These are phyloP conservation scores for Speleostelium caveatum DNA, from an alignment of 78 protist species.

Conservation along the genomic window DNA sequence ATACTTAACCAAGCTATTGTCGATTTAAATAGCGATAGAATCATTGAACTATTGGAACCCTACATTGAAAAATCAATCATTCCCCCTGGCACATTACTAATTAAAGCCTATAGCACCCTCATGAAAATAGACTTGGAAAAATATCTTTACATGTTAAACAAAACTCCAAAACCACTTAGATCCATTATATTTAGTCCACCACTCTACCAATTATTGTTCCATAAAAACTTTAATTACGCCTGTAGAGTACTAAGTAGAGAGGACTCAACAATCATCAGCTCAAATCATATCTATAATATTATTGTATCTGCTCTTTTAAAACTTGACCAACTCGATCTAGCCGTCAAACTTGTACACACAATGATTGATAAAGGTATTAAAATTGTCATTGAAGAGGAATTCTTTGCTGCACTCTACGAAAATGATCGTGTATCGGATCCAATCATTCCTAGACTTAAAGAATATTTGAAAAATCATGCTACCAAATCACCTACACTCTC, in stretches of 20 bases:
- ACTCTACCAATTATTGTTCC: not conserved
- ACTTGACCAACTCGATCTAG: not conserved
- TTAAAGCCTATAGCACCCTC: not conserved
- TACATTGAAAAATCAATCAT: not conserved
- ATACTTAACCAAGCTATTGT: not conserved
- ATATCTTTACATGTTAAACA: not conserved
- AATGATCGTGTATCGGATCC: not conserved
- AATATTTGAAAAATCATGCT: too few species aligned
- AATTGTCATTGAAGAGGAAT: not conserved
- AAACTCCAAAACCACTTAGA: not conserved
- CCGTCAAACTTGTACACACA: not conserved
- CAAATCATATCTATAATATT: not conserved
- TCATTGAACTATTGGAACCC: not conserved
- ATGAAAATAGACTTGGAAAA: not conserved
- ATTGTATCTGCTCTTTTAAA: not conserved
- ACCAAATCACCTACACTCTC: not conserved
- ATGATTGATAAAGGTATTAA: not conserved
- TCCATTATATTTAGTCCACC: slow-evolving; percentile 1
- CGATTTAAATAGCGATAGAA: not conserved
- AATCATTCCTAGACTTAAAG: not conserved
- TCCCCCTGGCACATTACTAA: not conserved
- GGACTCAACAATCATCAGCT: not conserved
- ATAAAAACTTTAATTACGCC: not conserved
- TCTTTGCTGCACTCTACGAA: not conserved
- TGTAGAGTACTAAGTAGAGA: not conserved